Conservation (phyloP, 73 alveolate species). For the Urostyla sp. region DNA sequence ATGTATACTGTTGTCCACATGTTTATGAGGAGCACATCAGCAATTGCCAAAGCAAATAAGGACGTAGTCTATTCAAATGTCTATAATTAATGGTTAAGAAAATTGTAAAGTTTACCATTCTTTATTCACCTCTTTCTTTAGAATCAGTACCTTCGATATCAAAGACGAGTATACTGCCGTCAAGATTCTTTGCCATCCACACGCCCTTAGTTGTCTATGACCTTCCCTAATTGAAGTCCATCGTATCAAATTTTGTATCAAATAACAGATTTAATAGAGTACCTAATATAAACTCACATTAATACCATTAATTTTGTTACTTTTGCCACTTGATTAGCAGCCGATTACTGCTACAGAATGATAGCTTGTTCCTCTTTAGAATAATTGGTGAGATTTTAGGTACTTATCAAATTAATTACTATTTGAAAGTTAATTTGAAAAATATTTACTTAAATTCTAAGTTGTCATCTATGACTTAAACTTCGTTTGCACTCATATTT, state of each 20-base stretch:
- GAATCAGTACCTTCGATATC: conserved; percentile 94
- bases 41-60: conserved; percentile 86
- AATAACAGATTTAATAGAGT: conserved; percentile 83
- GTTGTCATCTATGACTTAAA: conserved; percentile 60
- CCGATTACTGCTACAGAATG: conserved; percentile 86
- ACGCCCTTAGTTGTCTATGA: conserved; percentile 90
- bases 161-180: conserved; percentile 70
- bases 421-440: neutral
- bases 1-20: conserved; percentile 79
- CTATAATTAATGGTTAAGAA: conserved; percentile 63
- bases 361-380: conserved; percentile 60
- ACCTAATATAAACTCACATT: conserved; percentile 7
- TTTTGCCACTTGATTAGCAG: conserved; percentile 86
- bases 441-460: conserved; percentile 50
- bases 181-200: conserved; percentile 70
- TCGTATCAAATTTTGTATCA: conserved; percentile 75
- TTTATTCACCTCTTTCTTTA: conserved; percentile 85
- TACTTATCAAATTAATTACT: conserved; percentile 45
- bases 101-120: conserved; percentile 64
- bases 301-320: neutral
- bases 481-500: no score
- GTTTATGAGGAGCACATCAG: conserved; percentile 90
- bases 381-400: conserved; percentile 42
- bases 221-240: conserved; percentile 80
- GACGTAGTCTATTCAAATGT: conserved; percentile 91